These are phyloP conservation scores for Erysimum cheiri DNA, from an alignment of 441 rosid genomes.

Conservation along the genomic window DNA sequence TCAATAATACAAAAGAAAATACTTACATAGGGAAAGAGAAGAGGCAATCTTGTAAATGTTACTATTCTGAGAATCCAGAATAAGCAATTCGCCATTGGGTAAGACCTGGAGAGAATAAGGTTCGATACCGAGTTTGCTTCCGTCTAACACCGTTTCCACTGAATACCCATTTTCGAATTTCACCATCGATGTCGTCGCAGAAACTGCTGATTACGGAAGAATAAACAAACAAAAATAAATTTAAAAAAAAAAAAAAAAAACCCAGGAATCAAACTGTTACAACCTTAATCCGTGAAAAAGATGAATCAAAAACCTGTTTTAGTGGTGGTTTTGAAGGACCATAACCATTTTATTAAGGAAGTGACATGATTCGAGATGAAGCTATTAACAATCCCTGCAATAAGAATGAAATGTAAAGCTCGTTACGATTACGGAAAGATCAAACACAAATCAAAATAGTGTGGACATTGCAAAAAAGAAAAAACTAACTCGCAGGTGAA, in stretches of 20 bases:
- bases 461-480: background rate
- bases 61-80: conserved; percentile 86
- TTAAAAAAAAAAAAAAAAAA: conserved; percentile 18
- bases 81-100: conserved; percentile 83
- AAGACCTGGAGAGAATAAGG: conserved; percentile 80
- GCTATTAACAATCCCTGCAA: conserved; percentile 78
- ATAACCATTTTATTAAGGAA: conserved; percentile 71
- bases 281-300: conserved; percentile 14
- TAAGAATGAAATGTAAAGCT: conserved; percentile 11
- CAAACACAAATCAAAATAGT: conserved; percentile 26
- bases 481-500: conserved; percentile 80
- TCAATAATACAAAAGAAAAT: conserved; percentile 11
- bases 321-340: conserved; percentile 81
- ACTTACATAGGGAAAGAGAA: conserved; percentile 85
- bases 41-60: conserved; percentile 88
- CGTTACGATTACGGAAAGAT: background rate
- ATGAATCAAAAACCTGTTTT: conserved; percentile 63
- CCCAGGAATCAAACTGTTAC: conserved; percentile 8
- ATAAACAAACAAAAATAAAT: too few relatives aligned
- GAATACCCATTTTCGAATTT: conserved; percentile 87
- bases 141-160: conserved; percentile 95
- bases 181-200: conserved; percentile 82
- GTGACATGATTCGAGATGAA: conserved; percentile 69
- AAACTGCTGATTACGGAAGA: conserved; percentile 53
- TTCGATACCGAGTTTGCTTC: conserved; percentile 94